Conservation (phyloP, 768 basidiomycete genomes). For the Sarcodon sp. region DNA sequence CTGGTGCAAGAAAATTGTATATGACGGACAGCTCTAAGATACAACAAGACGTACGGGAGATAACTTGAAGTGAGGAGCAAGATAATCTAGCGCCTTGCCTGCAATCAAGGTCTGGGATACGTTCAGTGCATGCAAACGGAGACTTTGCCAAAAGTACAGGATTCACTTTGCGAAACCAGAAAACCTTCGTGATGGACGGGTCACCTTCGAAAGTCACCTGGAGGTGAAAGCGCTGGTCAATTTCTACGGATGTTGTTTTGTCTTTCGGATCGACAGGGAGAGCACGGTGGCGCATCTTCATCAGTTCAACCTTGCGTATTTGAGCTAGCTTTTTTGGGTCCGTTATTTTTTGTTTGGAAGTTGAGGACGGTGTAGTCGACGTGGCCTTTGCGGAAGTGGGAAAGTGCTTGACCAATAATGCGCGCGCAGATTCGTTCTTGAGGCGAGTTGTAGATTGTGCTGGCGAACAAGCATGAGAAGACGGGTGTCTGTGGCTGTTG, state of each 20-base stretch:
- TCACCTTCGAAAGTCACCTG: constrained; percentile 22
- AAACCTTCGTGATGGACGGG: constrained; percentile 26
- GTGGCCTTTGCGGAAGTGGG: constrained; percentile 9
- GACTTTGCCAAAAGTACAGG: constrained; percentile 3
- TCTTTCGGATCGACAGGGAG: constrained; percentile 49
- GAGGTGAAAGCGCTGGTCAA: constrained; percentile 49
- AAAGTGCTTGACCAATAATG: constrained; percentile 42
- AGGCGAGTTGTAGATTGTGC: constrained; percentile 6
- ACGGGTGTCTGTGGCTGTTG: constrained; percentile 52
- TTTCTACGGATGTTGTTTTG: constrained; percentile 26
- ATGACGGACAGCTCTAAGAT: too few species aligned
- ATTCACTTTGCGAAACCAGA: constrained; percentile 66
- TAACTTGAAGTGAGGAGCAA: constrained; percentile 24
- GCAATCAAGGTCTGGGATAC: constrained; percentile 32
- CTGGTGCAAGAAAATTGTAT: constrained; percentile 15
- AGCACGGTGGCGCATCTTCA: constrained; percentile 69
- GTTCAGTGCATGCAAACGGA: background rate
- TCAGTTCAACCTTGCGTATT: constrained; percentile 44
- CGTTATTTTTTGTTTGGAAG: constrained; percentile 19
- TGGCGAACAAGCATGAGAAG: constrained; percentile 43
- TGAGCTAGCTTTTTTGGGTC: constrained; percentile 44
- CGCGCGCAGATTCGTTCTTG: constrained; percentile 36
- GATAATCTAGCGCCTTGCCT: constrained; percentile 52
- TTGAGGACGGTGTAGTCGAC: constrained; percentile 8
- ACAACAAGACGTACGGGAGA: constrained; percentile 4